Evolutionary conservation across 2,329 filamentous ascomycete genomes (phyloP).

Genomic region (Furcasterigmium furcatum): DNA sequence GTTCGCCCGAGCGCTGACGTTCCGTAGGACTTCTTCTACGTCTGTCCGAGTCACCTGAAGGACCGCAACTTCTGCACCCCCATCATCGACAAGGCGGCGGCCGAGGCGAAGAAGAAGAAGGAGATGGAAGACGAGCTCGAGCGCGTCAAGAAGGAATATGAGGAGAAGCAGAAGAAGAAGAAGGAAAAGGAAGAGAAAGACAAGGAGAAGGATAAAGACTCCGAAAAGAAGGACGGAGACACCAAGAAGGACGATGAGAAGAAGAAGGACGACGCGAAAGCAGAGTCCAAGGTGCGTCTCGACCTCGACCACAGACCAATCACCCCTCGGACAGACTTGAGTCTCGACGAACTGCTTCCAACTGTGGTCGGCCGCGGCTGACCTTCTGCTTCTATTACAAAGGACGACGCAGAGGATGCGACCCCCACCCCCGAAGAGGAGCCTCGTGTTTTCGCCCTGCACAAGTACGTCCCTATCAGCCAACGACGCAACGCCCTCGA

Average conservation of each 20-base stretch:
- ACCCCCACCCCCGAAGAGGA: conserved; percentile 55
- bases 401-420: conserved; percentile 30
- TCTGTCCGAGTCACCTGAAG: conserved; percentile 79
- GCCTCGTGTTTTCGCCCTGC: conserved; percentile 69
- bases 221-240: conserved; percentile 40
- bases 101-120: conserved; percentile 63
- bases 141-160: conserved; percentile 72
- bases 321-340: conserved; percentile 29
- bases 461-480: conserved; percentile 9
- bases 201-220: conserved; percentile 40
- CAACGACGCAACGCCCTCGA: too few relatives aligned
- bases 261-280: conserved; percentile 25
- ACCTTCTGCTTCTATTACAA: too few relatives aligned
- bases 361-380: too few relatives aligned
- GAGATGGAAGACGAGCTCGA: conserved; percentile 63
- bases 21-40: conserved; percentile 79
- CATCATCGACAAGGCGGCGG: conserved; percentile 65
- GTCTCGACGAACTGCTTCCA: too few relatives aligned
- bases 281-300: neutral
- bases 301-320: neutral
- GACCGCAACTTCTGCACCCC: conserved; percentile 79
- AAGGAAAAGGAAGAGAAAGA: conserved; percentile 62
- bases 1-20: neutral
- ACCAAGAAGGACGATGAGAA: conserved; percentile 31
- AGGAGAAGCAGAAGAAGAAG: conserved; percentile 67